Evolutionary conservation across 345 rosid genomes (phyloP).

Genomic region (Brassica incana): DNA sequence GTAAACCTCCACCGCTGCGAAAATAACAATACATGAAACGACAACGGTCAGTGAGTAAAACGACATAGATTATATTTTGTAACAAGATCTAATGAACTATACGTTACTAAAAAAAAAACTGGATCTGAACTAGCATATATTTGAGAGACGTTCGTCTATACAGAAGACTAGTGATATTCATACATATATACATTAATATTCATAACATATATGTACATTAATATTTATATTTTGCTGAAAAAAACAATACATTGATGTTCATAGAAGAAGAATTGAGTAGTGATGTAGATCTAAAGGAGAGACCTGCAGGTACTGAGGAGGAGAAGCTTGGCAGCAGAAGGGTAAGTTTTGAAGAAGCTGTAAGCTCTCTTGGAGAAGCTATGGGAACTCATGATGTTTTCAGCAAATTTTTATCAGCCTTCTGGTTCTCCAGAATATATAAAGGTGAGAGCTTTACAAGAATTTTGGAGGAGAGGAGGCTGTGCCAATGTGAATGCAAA

Average conservation of each 20-base stretch:
- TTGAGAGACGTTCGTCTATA: no score
- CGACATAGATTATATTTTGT: background rate
- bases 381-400: constrained; percentile 40
- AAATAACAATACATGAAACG: background rate
- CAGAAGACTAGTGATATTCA: background rate
- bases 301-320: constrained; percentile 56
- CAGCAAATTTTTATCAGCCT: background rate
- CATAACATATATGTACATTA: background rate
- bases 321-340: constrained; percentile 55
- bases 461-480: constrained; percentile 17
- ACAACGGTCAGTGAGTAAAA: background rate
- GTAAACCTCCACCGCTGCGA: constrained; percentile 55
- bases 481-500: constrained; percentile 22
- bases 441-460: constrained; percentile 20
- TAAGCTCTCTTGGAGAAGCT: constrained; percentile 46
- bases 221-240: no score
- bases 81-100: background rate
- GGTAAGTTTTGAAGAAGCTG: constrained; percentile 44
- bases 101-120: background rate
- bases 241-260: background rate
- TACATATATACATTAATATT: background rate
- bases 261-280: background rate
- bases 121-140: constrained; percentile 13
- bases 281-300: constrained; percentile 8
- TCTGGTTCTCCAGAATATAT: background rate